Conservation (phyloP, 306 rosid species). For the Abrus pulchellus region DNA sequence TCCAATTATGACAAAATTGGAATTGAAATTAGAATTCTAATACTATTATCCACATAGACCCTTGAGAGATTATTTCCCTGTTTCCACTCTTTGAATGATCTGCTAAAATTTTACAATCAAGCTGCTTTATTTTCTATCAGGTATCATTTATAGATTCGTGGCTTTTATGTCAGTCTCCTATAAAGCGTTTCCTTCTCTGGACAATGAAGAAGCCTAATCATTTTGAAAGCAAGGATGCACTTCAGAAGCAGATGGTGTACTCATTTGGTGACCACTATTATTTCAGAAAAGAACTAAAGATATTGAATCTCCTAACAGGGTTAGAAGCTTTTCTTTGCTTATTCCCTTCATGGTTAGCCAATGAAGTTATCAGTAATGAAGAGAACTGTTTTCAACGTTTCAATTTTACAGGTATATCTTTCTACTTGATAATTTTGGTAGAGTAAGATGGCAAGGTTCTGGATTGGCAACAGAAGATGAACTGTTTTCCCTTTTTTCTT, state of each 20-base stretch:
- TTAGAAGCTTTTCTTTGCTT: slow-evolving; percentile 41
- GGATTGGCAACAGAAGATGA: slow-evolving; percentile 83
- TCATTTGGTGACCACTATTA: slow-evolving; percentile 95
- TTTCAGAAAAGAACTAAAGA: slow-evolving; percentile 85
- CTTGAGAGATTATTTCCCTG: slow-evolving; percentile 21
- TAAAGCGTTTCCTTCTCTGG: slow-evolving; percentile 76
- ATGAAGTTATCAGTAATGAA: slow-evolving; percentile 6
- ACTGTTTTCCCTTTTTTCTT: slow-evolving; percentile 69
- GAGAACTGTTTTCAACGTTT: slow-evolving; percentile 19
- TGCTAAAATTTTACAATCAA: background rate
- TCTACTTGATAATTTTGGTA: slow-evolving; percentile 88
- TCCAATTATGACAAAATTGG: background rate
- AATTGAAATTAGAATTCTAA: background rate
- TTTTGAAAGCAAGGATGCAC: slow-evolving; percentile 53
- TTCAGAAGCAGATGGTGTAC: slow-evolving; percentile 66
- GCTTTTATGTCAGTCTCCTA: slow-evolving; percentile 65
- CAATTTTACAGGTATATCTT: slow-evolving; percentile 67
- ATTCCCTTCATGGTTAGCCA: slow-evolving; percentile 22
- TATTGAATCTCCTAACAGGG: slow-evolving; percentile 79
- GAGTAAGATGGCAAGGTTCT: slow-evolving; percentile 93
- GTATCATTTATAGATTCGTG: slow-evolving; percentile 86
- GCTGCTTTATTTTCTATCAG: slow-evolving; percentile 50
- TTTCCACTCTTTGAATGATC: slow-evolving; percentile 36
- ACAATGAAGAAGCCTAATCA: slow-evolving; percentile 69
- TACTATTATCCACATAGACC: background rate